These are phyloP conservation scores for Blastocystis sp. DNA, from an alignment of 352 stramenopile species.

Conservation along the genomic window DNA sequence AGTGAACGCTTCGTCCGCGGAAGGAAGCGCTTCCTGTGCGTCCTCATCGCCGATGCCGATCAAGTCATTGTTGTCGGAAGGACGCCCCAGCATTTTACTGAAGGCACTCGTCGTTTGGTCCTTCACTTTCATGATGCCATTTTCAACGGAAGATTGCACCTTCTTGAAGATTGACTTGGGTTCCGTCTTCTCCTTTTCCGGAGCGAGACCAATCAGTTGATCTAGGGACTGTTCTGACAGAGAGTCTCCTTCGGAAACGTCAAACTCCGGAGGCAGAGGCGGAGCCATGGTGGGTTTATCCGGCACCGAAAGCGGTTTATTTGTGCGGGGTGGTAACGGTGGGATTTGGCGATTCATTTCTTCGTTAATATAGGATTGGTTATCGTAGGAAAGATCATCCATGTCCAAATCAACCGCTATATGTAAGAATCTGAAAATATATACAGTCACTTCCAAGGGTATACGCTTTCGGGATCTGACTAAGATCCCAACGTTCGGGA, in stretches of 20 bases:
- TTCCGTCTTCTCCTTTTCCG: neutral
- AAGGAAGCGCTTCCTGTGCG: neutral
- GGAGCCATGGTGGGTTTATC: neutral
- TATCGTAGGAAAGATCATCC: neutral
- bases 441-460: neutral
- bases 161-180: neutral
- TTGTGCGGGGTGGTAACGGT: neutral
- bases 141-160: neutral
- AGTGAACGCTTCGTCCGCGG: neutral
- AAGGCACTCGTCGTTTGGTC: neutral
- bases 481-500: neutral
- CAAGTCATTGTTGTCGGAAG: constrained; percentile 2
- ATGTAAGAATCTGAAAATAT: neutral
- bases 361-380: neutral
- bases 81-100: neutral
- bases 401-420: neutral
- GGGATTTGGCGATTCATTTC: neutral
- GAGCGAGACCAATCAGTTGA: neutral
- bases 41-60: neutral
- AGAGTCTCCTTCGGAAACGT: neutral
- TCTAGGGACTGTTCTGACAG: neutral
- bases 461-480: constrained; percentile 1
- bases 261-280: neutral
- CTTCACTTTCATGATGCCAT: constrained; percentile 33
- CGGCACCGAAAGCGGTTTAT: neutral